These are phyloP conservation scores for Amanita inopinata DNA, from an alignment of 768 basidiomycete species.

Conservation along the genomic window DNA sequence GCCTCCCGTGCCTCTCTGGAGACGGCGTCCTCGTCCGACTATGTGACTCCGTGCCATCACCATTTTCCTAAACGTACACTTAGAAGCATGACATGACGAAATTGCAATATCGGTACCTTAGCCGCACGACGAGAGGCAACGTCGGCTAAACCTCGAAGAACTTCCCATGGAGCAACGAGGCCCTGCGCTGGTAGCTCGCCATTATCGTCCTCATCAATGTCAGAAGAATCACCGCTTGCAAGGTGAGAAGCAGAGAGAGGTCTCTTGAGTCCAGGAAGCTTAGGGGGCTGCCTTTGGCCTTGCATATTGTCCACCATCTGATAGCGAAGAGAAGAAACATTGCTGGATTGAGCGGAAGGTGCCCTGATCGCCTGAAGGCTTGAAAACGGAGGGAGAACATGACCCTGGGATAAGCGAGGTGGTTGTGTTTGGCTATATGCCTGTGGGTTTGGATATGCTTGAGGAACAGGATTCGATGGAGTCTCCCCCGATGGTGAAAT, in stretches of 20 bases:
- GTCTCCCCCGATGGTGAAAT: constrained; percentile 27
- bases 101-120: constrained; percentile 35
- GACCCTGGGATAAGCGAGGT: constrained; percentile 27
- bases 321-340: constrained; percentile 54
- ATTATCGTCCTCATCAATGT: constrained; percentile 74
- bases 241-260: constrained; percentile 50
- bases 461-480: constrained; percentile 32
- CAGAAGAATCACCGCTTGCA: constrained; percentile 75
- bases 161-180: constrained; percentile 82
- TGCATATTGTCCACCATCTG: constrained; percentile 35
- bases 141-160: constrained; percentile 70
- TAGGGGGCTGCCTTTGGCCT: constrained; percentile 21
- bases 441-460: constrained; percentile 30
- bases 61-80: constrained; percentile 48
- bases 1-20: constrained; percentile 59
- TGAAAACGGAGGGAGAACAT: constrained; percentile 63
- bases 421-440: constrained; percentile 21
- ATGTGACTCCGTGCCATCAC: constrained; percentile 65
- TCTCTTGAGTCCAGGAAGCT: constrained; percentile 42
- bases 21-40: constrained; percentile 69
- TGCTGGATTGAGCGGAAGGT: constrained; percentile 32
- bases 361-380: constrained; percentile 52
- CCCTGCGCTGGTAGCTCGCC: constrained; percentile 75
- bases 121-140: constrained; percentile 73
- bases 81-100: constrained; percentile 7